These are phyloP conservation scores for Akanthomyces lecanii DNA, from an alignment of 2,329 filamentous ascomycete genomes.

Conservation along the genomic window DNA sequence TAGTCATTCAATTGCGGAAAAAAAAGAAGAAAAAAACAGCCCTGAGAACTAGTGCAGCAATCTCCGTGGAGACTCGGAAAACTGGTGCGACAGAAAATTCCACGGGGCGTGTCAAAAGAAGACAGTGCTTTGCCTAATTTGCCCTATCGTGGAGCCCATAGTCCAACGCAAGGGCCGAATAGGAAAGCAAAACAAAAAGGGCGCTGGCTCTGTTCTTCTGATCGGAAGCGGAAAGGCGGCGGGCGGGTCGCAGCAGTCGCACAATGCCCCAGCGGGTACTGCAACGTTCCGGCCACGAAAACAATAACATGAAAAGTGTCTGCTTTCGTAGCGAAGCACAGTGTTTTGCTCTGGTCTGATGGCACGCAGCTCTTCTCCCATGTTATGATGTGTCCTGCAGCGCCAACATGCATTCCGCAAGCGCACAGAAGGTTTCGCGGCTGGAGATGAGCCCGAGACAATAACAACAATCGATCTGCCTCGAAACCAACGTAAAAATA, in stretches of 20 bases:
- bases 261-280: neutral
- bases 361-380: neutral
- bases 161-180: constrained; percentile 14
- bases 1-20: neutral
- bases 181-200: neutral
- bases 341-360: neutral
- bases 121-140: neutral
- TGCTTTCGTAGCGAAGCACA: neutral
- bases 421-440: neutral
- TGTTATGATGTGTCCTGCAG: neutral
- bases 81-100: neutral
- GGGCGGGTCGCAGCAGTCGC: neutral
- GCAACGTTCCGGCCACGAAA: constrained; percentile 6
- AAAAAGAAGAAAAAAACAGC: neutral
- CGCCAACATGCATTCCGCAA: constrained; percentile 4
- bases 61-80: neutral
- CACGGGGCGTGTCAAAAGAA: constrained; percentile 1
- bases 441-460: constrained; percentile 14
- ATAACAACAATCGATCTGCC: constrained; percentile 8
- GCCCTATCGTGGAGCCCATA: constrained; percentile 5
- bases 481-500: neutral
- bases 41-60: neutral
- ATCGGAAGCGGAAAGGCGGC: constrained; percentile 15
- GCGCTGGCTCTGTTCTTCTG: neutral
- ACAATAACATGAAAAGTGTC: neutral